Evolutionary conservation across 129 eudicot species (phyloP).

Genomic region (Tagetes patula): DNA sequence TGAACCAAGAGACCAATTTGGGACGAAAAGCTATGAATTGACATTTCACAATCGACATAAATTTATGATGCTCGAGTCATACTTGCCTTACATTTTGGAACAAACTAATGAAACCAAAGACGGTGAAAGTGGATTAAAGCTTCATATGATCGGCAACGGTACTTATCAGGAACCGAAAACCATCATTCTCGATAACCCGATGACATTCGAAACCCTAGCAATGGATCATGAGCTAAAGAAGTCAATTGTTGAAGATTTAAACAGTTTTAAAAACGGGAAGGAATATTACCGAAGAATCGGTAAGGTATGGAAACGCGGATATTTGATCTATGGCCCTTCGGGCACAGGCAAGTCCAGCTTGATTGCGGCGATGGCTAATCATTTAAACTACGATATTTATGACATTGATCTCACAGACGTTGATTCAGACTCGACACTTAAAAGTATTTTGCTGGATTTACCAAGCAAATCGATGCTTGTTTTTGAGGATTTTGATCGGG

Average conservation of each 20-base stretch:
- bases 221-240: conserved; percentile 43
- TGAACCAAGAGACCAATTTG: conserved; percentile 8
- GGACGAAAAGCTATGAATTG: conserved; percentile 36
- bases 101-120: conserved; percentile 27
- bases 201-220: conserved; percentile 54
- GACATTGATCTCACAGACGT: conserved; percentile 40
- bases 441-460: conserved; percentile 35
- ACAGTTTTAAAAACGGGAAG: conserved; percentile 39
- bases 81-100: conserved; percentile 41
- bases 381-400: conserved; percentile 44
- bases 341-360: conserved; percentile 56
- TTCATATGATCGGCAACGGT: conserved; percentile 32
- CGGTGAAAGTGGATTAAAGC: conserved; percentile 32
- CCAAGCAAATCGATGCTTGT: conserved; percentile 47
- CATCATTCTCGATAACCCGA: conserved; percentile 46
- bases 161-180: conserved; percentile 17
- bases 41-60: conserved; percentile 43
- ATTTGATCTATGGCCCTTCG: conserved; percentile 49
- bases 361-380: conserved; percentile 51
- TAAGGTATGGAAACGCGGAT: conserved; percentile 56
- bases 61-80: conserved; percentile 35
- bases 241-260: conserved; percentile 37
- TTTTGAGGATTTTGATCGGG: conserved; percentile 45
- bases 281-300: conserved; percentile 45
- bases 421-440: conserved; percentile 37